phyloP scores from a whole-genome alignment of 306 rosid species.

The Vigna reflexopilosa region DNA sequence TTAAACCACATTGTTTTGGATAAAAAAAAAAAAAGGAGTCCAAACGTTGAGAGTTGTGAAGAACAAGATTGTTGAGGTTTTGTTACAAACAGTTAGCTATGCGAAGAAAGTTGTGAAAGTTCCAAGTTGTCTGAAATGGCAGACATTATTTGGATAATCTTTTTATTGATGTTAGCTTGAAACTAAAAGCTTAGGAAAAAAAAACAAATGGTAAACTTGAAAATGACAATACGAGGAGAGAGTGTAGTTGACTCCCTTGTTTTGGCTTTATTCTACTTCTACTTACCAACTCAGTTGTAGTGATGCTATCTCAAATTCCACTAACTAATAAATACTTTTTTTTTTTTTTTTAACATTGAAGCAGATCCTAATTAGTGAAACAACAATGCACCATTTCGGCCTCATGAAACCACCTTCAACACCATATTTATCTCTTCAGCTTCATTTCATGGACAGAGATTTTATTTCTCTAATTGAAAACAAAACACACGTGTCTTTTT shows the following conservation, averaged over 20 bases:
- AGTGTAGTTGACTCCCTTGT: not conserved
- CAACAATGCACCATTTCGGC: no score
- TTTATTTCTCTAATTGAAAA: no score
- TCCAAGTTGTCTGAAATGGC: not conserved
- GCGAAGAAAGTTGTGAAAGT: not conserved
- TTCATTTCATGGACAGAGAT: no score
- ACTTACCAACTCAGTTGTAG: not conserved
- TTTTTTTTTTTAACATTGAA: not conserved
- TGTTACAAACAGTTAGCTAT: no score
- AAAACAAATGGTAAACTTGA: not conserved
- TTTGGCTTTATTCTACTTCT: slow-evolving; percentile 10
- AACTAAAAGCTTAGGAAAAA: not conserved
- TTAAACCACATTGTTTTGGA: not conserved
- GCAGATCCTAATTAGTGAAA: slow-evolving; percentile 2
- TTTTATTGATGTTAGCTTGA: not conserved
- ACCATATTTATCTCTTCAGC: no score
- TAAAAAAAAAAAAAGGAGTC: not conserved
- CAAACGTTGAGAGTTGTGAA: not conserved
- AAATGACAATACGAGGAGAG: slow-evolving; percentile 2
- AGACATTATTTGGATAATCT: not conserved
- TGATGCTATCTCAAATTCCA: slow-evolving; percentile 22
- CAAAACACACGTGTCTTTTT: no score
- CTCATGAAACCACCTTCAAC: no score
- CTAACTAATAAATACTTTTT: not conserved
- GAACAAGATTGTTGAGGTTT: not conserved